Evolutionary conservation across 202 grass and related monocot species (phyloP).

Genomic region (Setaria viridis): DNA sequence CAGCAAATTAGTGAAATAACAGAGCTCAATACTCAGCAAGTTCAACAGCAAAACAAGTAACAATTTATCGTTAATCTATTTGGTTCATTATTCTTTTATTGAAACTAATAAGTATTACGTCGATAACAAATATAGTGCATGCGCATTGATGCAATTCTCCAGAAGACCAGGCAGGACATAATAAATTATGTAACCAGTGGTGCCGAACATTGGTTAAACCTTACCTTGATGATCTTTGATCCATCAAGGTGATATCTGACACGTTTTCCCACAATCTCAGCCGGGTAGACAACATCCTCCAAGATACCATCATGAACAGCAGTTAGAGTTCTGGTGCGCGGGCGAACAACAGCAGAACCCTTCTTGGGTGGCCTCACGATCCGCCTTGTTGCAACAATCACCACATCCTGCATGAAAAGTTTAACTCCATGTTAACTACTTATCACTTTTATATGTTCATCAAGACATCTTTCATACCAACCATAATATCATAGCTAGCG

Average conservation of each 20-base stretch:
- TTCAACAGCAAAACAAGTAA: background rate
- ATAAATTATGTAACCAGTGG: background rate
- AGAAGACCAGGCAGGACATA: background rate
- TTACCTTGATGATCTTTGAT: slow-evolving; percentile 76
- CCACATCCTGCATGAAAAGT: slow-evolving; percentile 49
- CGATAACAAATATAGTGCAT: too few relatives aligned
- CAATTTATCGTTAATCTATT: background rate
- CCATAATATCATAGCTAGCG: too few relatives aligned
- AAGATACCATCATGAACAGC: slow-evolving; percentile 78
- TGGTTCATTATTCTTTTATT: too few relatives aligned
- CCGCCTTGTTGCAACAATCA: slow-evolving; percentile 65
- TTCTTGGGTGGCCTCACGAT: slow-evolving; percentile 72
- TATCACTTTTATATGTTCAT: too few relatives aligned
- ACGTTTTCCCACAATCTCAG: slow-evolving; percentile 79
- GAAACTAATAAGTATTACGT: too few relatives aligned
- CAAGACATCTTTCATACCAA: too few relatives aligned
- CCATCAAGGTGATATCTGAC: slow-evolving; percentile 77
- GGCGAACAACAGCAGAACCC: slow-evolving; percentile 68
- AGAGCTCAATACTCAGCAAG: too few relatives aligned
- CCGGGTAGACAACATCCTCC: slow-evolving; percentile 78
- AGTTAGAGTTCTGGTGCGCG: slow-evolving; percentile 73
- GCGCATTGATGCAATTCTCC: too few relatives aligned
- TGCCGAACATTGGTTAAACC: too few relatives aligned
- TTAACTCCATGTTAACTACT: too few relatives aligned
- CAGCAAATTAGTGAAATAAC: background rate